phyloP scores from a whole-genome alignment of 208 protist species.

The Porcisia hertigi region DNA sequence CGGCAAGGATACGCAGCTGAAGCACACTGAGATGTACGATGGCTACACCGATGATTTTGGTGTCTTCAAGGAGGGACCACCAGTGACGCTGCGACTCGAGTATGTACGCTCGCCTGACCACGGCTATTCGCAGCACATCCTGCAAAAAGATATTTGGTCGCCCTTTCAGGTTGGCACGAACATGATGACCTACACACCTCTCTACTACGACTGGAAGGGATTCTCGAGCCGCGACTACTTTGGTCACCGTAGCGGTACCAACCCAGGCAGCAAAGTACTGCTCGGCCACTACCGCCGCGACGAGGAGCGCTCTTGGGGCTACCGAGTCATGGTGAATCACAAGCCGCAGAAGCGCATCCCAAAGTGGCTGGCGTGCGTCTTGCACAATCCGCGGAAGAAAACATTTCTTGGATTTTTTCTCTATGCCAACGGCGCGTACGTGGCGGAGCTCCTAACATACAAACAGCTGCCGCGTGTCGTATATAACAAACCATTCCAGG shows the following conservation, averaged over 20 bases:
- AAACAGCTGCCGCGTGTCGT: conserved; percentile 91
- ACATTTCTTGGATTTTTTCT: conserved; percentile 90
- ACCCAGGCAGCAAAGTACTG: conserved; percentile 82
- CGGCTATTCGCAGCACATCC: conserved; percentile 77
- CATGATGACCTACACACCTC: conserved; percentile 89
- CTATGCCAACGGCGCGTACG: conserved; percentile 92
- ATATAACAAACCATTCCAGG: conserved; percentile 90
- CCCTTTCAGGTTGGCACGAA: conserved; percentile 87
- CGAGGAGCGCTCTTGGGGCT: conserved; percentile 75
- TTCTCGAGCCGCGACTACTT: conserved; percentile 90
- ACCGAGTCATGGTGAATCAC: conserved; percentile 87
- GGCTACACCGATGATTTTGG: conserved; percentile 94
- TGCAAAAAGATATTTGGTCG: conserved; percentile 92
- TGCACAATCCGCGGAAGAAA: conserved; percentile 80
- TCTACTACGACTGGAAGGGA: conserved; percentile 91
- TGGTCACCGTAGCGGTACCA: conserved; percentile 88
- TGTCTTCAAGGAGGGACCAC: conserved; percentile 91
- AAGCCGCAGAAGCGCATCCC: conserved; percentile 90
- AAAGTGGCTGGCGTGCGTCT: conserved; percentile 90
- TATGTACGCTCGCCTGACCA: conserved; percentile 90
- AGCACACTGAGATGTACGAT: conserved; percentile 94
- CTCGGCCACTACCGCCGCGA: conserved; percentile 88
- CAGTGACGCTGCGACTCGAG: conserved; percentile 85
- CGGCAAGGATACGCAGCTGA: conserved; percentile 86
- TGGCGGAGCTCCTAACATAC: conserved; percentile 91